phyloP scores from a whole-genome alignment of 1,139 yeast species.

The Saccharomyces pastorianus region DNA sequence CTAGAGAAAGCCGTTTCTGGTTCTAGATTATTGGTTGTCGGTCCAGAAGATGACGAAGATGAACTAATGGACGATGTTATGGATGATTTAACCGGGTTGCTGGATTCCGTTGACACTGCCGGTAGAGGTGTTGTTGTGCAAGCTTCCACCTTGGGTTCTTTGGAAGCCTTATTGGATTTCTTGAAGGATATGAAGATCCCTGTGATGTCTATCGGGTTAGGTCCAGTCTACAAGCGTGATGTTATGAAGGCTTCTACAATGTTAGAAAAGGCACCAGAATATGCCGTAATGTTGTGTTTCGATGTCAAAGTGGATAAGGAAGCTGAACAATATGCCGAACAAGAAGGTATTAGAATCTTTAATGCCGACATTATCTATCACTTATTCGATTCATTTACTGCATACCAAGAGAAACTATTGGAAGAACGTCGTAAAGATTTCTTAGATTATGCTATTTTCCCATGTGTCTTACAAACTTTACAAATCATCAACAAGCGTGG shows the following conservation, averaged over 20 bases:
- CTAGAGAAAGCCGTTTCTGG: slow-evolving; percentile 99
- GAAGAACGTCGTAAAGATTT: slow-evolving; percentile 88
- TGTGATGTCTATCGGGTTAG: slow-evolving; percentile 95
- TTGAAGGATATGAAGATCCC: slow-evolving; percentile 98
- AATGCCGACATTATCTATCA: slow-evolving; percentile 95
- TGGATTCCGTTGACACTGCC: slow-evolving; percentile 87
- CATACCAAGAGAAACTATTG: slow-evolving; percentile 77
- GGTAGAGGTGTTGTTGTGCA: slow-evolving; percentile 98
- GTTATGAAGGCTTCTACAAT: slow-evolving; percentile 95
- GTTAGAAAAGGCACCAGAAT: slow-evolving; percentile 94
- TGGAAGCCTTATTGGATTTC: slow-evolving; percentile 95
- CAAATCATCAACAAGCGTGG: slow-evolving; percentile 97
- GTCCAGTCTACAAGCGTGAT: slow-evolving; percentile 96
- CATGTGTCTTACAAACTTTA: slow-evolving; percentile 86
- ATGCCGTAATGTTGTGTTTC: slow-evolving; percentile 93
- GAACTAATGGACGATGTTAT: slow-evolving; percentile 96
- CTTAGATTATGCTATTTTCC: slow-evolving; percentile 84
- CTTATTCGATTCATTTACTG: slow-evolving; percentile 88
- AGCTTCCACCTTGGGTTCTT: slow-evolving; percentile 95
- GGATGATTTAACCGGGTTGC: slow-evolving; percentile 93
- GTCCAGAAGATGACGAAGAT: slow-evolving; percentile 96
- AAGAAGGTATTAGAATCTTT: slow-evolving; percentile 84
- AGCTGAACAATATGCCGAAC: slow-evolving; percentile 95
- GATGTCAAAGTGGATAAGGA: slow-evolving; percentile 96
- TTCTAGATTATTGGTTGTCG: slow-evolving; percentile 88